A percentile compares a stretch with the other conserved stretches of the same genome.
Conservation (phyloP, 495 filamentous ascomycete species). For the Hypoxylon cercidicola region DNA sequence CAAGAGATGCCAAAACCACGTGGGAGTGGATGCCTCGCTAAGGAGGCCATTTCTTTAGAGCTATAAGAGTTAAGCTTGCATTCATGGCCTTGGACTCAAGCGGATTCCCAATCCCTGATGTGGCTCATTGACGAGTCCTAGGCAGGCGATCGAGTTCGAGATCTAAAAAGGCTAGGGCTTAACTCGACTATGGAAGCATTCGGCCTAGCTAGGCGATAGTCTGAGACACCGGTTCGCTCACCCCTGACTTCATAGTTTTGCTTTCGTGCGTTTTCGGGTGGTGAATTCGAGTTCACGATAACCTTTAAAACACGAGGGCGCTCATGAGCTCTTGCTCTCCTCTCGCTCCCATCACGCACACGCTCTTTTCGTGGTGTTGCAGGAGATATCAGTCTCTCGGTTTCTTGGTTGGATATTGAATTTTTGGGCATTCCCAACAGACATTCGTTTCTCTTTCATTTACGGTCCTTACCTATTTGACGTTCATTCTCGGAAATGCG, state of each 20-base stretch:
- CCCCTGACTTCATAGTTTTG: constrained; percentile 10
- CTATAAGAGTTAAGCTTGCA: not conserved
- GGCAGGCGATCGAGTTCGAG: constrained; percentile 2
- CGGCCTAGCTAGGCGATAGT: constrained; percentile 18
- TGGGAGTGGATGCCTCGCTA: constrained; percentile 11
- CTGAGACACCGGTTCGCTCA: constrained; percentile 20
- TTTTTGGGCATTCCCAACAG: not conserved
- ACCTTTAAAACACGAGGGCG: constrained; percentile 3
- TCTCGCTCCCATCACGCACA: not conserved
- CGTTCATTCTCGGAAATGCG: constrained; percentile 18
- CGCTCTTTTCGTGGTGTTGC: constrained; percentile 17
- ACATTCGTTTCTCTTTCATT: constrained; percentile 9
- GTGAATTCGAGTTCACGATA: constrained; percentile 9
- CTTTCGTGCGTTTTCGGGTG: constrained; percentile 8
- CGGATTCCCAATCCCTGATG: not conserved
- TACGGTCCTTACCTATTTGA: constrained; percentile 4
- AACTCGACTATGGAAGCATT: constrained; percentile 3
- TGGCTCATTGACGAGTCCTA: not conserved
- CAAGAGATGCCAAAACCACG: not conserved
- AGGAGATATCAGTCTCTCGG: constrained; percentile 1
- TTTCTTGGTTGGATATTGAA: constrained; percentile 2
- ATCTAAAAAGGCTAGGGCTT: not conserved
- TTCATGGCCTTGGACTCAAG: not conserved
- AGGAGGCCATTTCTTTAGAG: not conserved
- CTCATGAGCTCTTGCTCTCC: not conserved